Evolutionary conservation across 78 protist species (phyloP), one percentile per base, ranked within the genome.

Genomic region (Dictyostelium capitatum): DNA sequence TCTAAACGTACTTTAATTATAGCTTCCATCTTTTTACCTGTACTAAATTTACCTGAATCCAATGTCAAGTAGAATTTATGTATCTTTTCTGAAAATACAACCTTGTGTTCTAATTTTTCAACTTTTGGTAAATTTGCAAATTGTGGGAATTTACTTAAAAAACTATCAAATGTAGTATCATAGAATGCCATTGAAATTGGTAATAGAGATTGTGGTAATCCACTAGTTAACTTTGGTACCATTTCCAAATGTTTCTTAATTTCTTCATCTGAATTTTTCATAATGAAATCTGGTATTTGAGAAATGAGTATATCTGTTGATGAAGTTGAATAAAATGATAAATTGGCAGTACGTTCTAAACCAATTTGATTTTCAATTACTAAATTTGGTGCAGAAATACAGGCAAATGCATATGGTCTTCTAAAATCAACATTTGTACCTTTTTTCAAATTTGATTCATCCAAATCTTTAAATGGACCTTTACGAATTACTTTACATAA

Each of bases 31-130:
- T 87, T 87, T 53, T 87, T 87, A 20, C 84, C 93, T 48, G 57
- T 72, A n/a, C 50, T 28, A 14, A 87, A 59, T 65, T 87, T 87
- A 65, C 93, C 93, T n/a, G 54, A 19, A 56, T 87, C 93, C 47
- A 87, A 19, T 12, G 93, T 77, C 2, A 87, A 3, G 50, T 87
- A 87, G 6, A 87, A 65, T 12, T 77, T 37, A 51, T 77, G 84
- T 19, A 62, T 87, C 1, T 54, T 56, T 9, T 87, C 93, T 0
- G 81, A 30, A 14, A 77, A 37, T 20, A 87, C 84, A 25, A 87
- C 32, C 20, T 77, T 74, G 9, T 87, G 93, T 43, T 64, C 93
- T 23, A 87, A 64, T 51, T 87, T 87, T 25, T 87, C 93, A 32
- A 47, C 59, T 30, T 48, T 48, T 30, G 50, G 47, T 5, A 48